phyloP scores from a whole-genome alignment of 139 green algal species.

The Picochlorum sp. region DNA sequence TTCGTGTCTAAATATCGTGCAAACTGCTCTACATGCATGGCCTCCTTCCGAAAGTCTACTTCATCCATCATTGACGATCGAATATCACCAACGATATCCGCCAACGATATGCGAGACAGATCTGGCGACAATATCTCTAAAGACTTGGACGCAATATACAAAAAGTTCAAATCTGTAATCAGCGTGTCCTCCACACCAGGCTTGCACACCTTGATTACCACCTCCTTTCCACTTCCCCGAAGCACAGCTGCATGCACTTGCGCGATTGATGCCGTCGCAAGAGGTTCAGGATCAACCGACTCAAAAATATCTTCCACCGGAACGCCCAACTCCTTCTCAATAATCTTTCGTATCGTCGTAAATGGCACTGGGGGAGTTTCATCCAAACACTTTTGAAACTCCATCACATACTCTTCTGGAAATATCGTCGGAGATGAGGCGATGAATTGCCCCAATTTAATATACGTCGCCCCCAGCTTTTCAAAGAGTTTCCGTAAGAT shows the following conservation, averaged over 20 bases:
- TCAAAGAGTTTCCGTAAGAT: conserved; percentile 86
- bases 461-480: conserved; percentile 85
- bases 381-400: conserved; percentile 98
- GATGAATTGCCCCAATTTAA: conserved; percentile 92
- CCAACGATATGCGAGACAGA: conserved; percentile 66
- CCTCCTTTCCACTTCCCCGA: conserved; percentile 58
- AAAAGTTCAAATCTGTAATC: conserved; percentile 79
- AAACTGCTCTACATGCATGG: conserved; percentile 69
- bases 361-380: conserved; percentile 73
- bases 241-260: conserved; percentile 86
- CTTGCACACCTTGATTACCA: conserved; percentile 90
- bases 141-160: conserved; percentile 55
- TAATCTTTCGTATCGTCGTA: conserved; percentile 41
- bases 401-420: conserved; percentile 85
- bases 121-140: conserved; percentile 84
- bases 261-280: conserved; percentile 87
- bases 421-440: conserved; percentile 90
- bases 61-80: conserved; percentile 80
- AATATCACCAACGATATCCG: conserved; percentile 61
- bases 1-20: conserved; percentile 57
- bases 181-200: conserved; percentile 88
- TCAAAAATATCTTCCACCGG: conserved; percentile 71
- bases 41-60: conserved; percentile 86
- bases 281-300: conserved; percentile 66
- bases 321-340: conserved; percentile 54